Evolutionary conservation across 108 stramenopile genomes (phyloP), one percentile per base, ranked within the genome.

Genomic region (Cafeteria roenbergensis): DNA sequence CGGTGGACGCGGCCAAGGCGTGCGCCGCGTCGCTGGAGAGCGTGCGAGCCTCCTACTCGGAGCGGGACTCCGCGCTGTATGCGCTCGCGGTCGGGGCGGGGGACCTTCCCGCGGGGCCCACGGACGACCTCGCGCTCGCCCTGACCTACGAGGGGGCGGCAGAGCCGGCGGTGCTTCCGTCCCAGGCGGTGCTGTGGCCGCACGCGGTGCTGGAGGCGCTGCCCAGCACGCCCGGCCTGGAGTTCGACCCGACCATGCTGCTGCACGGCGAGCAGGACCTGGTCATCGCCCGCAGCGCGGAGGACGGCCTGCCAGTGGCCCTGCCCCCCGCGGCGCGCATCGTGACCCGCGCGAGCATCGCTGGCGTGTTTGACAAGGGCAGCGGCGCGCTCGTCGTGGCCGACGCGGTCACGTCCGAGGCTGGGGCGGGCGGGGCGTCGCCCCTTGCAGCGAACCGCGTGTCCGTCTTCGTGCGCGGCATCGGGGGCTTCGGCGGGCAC

Each of bases 241-340:
- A 12, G 22, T 61, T 61, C 37, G 30, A 61, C 59, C 59, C 59
- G 20, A 38, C 24, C 17, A 61, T 61, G 59, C 36, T 61, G 36
- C 37, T 61, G 59, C 59, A 61, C n/a, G 59, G 59, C 17, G 29
- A 61, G 59, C 59, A 61, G 24, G 59, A 61, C 20, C 8, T 27
- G 20, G 59, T 61, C 29, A 9, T 61, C 17, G 20, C 59, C 24
- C 8, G 2, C 20, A 2, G 2, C 2, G 29, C 22, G 22, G 37
- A 61, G 2, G 30, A 3, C 24, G 22, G 20, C 29, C 9, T n/a
- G 17, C 1, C 36, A 1, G 2, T 2, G 20, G 12, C 42, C 12
- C 42, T 48, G 42, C 42, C 42, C 6, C 42, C 42, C 17, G 42
- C 6, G 17, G 42, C 42, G 12, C 6, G 12, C 42, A 12, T 6